Conservation (phyloP, 2,329 filamentous ascomycete species). For the Epichloe baconii region DNA sequence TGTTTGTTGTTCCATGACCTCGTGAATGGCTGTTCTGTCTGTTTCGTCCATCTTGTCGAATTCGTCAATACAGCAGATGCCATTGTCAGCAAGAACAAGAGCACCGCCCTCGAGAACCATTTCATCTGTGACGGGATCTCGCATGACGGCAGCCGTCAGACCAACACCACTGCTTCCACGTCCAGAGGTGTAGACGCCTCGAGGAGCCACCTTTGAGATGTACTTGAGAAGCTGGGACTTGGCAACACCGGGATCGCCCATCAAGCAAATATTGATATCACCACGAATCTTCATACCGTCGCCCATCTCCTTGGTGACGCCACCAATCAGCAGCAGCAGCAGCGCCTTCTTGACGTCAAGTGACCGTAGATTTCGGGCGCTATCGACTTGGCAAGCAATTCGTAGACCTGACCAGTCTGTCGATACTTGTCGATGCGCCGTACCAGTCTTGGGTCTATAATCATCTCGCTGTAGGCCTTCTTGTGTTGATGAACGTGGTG, state of each 20-base stretch:
- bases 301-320: slow-evolving; percentile 91
- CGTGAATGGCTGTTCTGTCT: slow-evolving; percentile 71
- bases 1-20: slow-evolving; percentile 82
- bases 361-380: slow-evolving; percentile 96
- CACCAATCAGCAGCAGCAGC: slow-evolving; percentile 86
- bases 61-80: slow-evolving; percentile 77
- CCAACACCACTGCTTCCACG: slow-evolving; percentile 72
- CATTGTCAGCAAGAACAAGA: slow-evolving; percentile 68
- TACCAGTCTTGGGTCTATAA: slow-evolving; percentile 66
- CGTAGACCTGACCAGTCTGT: slow-evolving; percentile 82
- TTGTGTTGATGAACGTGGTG: slow-evolving; percentile 93
- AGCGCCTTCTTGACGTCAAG: slow-evolving; percentile 93
- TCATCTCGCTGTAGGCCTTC: slow-evolving; percentile 90
- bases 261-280: slow-evolving; percentile 96
- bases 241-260: slow-evolving; percentile 98
- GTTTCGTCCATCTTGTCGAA: slow-evolving; percentile 86
- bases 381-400: slow-evolving; percentile 89
- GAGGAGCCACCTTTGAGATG: slow-evolving; percentile 93
- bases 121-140: slow-evolving; percentile 70
- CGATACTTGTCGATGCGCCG: slow-evolving; percentile 76
- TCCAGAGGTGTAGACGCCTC: slow-evolving; percentile 74
- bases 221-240: slow-evolving; percentile 98
- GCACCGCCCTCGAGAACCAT: slow-evolving; percentile 76
- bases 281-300: slow-evolving; percentile 98
- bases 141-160: slow-evolving; percentile 73